Percentiles rank a stretch among this genome's conserved stretches.
These are phyloP conservation scores for Paraurostyla sp. DNA, from an alignment of 73 alveolate species.

Conservation along the genomic window DNA sequence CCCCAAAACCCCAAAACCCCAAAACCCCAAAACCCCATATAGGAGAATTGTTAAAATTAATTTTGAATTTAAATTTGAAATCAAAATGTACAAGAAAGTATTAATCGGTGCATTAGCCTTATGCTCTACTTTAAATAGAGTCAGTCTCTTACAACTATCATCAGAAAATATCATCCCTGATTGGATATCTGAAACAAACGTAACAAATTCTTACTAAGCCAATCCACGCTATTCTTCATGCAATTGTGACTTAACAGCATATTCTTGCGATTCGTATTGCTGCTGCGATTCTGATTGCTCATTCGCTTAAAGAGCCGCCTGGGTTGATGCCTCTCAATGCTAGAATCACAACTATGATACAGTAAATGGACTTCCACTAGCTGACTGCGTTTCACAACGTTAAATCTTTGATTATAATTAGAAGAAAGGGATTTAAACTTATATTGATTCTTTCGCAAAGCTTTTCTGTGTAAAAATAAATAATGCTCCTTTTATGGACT, in stretches of 20 bases:
- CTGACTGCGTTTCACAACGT: conserved; percentile 3
- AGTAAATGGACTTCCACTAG: conserved; percentile 26
- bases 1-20: too few species aligned
- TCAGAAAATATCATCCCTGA: neutral
- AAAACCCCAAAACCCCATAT: too few species aligned
- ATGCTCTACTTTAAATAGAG: too few species aligned
- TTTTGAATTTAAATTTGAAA: too few species aligned
- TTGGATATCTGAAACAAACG: conserved; percentile 27
- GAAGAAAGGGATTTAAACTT: conserved; percentile 1
- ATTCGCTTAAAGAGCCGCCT: neutral
- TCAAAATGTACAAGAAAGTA: too few species aligned
- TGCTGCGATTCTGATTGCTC: conserved; percentile 60
- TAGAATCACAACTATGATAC: neutral
- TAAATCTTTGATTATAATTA: conserved; percentile 19
- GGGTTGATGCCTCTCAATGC: neutral
- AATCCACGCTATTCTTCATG: conserved; percentile 45
- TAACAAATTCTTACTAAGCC: neutral
- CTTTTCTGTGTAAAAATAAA: conserved; percentile 34
- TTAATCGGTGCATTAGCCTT: too few species aligned
- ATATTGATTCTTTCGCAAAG: conserved; percentile 41
- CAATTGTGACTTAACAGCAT: conserved; percentile 40
- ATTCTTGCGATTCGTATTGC: conserved; percentile 51
- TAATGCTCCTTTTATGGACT: conserved; percentile 59
- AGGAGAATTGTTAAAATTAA: too few species aligned
- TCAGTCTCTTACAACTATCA: too few species aligned